A percentile compares a stretch with the other conserved stretches of the same genome.
These are phyloP conservation scores for Cyberlindnera maritima DNA, from an alignment of 805 yeast genomes.

Conservation along the genomic window DNA sequence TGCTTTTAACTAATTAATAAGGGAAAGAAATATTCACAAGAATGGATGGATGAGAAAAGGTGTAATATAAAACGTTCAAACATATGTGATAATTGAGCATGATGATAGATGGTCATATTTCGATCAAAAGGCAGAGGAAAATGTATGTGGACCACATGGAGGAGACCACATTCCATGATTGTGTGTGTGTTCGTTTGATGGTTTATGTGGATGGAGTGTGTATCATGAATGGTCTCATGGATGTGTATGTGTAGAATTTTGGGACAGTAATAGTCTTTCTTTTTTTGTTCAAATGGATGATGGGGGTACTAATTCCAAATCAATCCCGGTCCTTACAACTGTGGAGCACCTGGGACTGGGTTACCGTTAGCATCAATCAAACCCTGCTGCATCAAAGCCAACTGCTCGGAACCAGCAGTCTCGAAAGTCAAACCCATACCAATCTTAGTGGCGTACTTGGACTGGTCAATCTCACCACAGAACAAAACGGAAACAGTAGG, in stretches of 20 bases:
- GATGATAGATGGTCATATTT: no score
- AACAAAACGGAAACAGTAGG: slow-evolving; percentile 89
- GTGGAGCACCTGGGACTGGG: slow-evolving; percentile 80
- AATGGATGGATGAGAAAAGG: slow-evolving; percentile 2
- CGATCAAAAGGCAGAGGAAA: no score
- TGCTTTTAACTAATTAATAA: slow-evolving; percentile 11
- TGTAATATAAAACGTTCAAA: not conserved
- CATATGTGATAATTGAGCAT: no score
- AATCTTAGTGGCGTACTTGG: slow-evolving; percentile 69
- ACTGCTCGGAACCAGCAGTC: slow-evolving; percentile 91
- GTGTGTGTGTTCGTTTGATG: no score
- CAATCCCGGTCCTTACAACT: slow-evolving; percentile 31
- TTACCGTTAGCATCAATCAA: slow-evolving; percentile 79
- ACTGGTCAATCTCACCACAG: slow-evolving; percentile 91
- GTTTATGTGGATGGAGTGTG: not conserved
- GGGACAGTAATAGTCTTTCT: no score
- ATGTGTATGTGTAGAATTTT: not conserved
- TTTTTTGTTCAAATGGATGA: no score
- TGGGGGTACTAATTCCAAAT: not conserved
- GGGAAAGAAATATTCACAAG: slow-evolving; percentile 8
- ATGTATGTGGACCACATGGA: no score
- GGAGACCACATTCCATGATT: no score
- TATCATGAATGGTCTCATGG: not conserved
- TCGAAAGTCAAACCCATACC: slow-evolving; percentile 97
- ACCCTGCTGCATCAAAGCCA: slow-evolving; percentile 88